Evolutionary conservation across 208 protist species (phyloP).

Genomic region (Leishmania aethiopica): DNA sequence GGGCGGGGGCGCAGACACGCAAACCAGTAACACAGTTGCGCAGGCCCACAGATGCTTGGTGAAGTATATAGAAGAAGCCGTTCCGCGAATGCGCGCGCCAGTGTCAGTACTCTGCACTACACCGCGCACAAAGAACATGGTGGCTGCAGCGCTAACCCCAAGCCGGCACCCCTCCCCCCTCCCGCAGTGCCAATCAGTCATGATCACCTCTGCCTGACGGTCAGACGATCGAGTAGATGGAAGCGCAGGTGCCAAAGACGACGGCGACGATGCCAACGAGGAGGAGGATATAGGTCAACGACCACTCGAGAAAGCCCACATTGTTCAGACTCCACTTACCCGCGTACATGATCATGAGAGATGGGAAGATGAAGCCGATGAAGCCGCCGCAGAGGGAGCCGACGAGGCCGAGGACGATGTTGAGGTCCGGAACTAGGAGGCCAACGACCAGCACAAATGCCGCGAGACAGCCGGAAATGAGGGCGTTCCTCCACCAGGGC

Average conservation of each 20-base stretch:
- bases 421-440: slow-evolving; percentile 75
- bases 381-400: slow-evolving; percentile 81
- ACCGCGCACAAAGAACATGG: background rate
- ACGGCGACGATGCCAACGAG: slow-evolving; percentile 46
- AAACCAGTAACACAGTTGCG: too few relatives aligned
- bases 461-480: slow-evolving; percentile 38
- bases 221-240: slow-evolving; percentile 49
- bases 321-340: slow-evolving; percentile 43
- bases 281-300: slow-evolving; percentile 54
- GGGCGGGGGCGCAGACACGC: background rate
- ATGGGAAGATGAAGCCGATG: slow-evolving; percentile 77
- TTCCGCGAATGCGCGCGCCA: background rate
- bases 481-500: slow-evolving; percentile 56
- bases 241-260: slow-evolving; percentile 61
- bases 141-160: background rate
- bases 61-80: too few relatives aligned
- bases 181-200: background rate
- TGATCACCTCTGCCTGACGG: too few relatives aligned
- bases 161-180: too few relatives aligned
- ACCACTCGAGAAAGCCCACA: slow-evolving; percentile 45
- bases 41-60: background rate
- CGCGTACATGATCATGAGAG: slow-evolving; percentile 66
- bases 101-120: background rate
- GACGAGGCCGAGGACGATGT: slow-evolving; percentile 73
- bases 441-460: slow-evolving; percentile 48